These are phyloP conservation scores for Dioscorea zingiberensis DNA, from an alignment of 106 monocot genomes.

Conservation along the genomic window DNA sequence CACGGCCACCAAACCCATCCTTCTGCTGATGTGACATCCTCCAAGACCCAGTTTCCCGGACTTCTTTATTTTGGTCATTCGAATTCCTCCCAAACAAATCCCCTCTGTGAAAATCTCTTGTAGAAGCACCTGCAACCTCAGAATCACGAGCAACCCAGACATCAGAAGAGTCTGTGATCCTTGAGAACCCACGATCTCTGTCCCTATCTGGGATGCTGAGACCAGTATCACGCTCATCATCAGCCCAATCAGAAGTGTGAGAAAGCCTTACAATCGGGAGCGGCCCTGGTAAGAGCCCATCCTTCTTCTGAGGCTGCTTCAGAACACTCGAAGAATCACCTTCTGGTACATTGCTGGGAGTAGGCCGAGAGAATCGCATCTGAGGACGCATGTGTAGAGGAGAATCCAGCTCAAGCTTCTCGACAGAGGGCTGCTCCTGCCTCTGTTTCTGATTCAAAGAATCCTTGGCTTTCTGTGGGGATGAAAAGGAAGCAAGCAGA, in stretches of 20 bases:
- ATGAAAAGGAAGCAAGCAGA: slow-evolving; percentile 25
- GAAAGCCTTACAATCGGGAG: slow-evolving; percentile 45
- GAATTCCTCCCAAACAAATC: slow-evolving; percentile 53
- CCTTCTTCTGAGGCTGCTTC: slow-evolving; percentile 23
- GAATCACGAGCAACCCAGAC: slow-evolving; percentile 9
- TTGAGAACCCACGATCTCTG: slow-evolving; percentile 26
- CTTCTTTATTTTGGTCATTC: slow-evolving; percentile 23
- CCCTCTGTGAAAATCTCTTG: slow-evolving; percentile 33
- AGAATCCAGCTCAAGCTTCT: slow-evolving; percentile 5
- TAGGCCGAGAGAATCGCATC: slow-evolving; percentile 23
- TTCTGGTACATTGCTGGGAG: not conserved
- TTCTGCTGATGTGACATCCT: slow-evolving; percentile 20
- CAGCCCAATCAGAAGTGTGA: slow-evolving; percentile 81
- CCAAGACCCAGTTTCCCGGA: slow-evolving; percentile 56
- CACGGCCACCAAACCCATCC: slow-evolving; percentile 15
- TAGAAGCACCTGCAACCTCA: slow-evolving; percentile 14
- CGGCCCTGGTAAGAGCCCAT: slow-evolving; percentile 24
- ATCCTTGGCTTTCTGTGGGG: slow-evolving; percentile 26
- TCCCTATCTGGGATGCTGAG: slow-evolving; percentile 45
- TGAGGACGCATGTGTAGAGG: slow-evolving; percentile 51
- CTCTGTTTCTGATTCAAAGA: slow-evolving; percentile 27
- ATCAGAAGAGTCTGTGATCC: slow-evolving; percentile 26
- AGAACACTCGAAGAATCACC: not conserved
- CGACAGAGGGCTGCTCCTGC: slow-evolving; percentile 10
- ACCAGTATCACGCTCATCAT: slow-evolving; percentile 83